Evolutionary conservation across 495 filamentous ascomycete genomes (phyloP), one percentile per base, ranked within the genome.

Genomic region (Jackrogersella minutella): DNA sequence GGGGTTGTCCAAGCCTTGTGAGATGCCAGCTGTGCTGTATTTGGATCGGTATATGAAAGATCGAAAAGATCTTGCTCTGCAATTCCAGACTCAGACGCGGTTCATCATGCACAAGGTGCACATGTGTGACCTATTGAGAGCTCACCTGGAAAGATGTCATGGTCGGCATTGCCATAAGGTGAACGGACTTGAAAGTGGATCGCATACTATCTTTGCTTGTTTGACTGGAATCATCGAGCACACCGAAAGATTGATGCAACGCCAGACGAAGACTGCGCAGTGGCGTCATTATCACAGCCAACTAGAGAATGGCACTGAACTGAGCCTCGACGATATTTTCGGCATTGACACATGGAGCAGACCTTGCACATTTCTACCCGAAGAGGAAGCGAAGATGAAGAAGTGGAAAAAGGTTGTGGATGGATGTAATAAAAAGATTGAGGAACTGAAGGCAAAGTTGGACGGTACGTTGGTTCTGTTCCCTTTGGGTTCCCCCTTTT

Each of bases 21-120:
- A 88, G 11, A 84, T 94, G 16, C 91, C 92, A 28, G 77, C 85
- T 13, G 80, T 86, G 0, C 87, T 93, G 66, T 96, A 93, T 69
- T 83, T 88, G 6, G 93, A 96, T 73, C 84, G 92, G 33, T 97
- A 96, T 74, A 74, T 93, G 59, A 81, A 85, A 52, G 77, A 75
- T 31, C 85, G 84, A 59, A 81, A 80, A 62, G 79, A 87, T 1
- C 69, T 82, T 57, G 77, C 87, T 16, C 26, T 74, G 13, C 68
- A 76, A 11, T 73, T 85, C 56, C 77, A 83, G 49, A 49, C 54
- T 17, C 72, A 80, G 21, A 76, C 80, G 39, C 43, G 67, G 8
- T 66, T 65, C n/a, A 63, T 74, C 10, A 71, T 63, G 14, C 73
- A 63, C 16, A 52, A 68, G 40, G 3, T 68, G 41, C 65, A 49